phyloP scores from a whole-genome alignment of 306 rosid species.

The Trifolium fragiferum region DNA sequence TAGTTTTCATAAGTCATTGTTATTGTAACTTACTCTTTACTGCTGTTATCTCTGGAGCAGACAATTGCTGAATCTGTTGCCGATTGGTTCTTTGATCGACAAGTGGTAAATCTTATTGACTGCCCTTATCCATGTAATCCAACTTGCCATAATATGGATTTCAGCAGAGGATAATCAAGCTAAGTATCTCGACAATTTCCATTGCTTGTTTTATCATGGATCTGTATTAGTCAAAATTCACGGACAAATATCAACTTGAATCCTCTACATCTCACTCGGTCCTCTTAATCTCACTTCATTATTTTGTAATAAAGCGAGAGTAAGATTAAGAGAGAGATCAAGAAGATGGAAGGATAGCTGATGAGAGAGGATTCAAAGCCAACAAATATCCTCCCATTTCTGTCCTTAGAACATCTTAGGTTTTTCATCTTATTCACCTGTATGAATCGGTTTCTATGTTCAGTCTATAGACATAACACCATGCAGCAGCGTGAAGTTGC shows the following conservation, averaged over 20 bases:
- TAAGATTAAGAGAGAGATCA: not conserved
- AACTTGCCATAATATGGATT: constrained; percentile 73
- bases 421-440: constrained; percentile 26
- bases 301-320: not conserved
- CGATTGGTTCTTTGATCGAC: constrained; percentile 78
- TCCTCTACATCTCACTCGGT: not conserved
- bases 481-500: constrained; percentile 33
- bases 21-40: constrained; percentile 28
- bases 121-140: constrained; percentile 94
- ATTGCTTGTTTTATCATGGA: constrained; percentile 32
- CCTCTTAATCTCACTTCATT: not conserved
- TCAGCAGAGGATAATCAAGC: constrained; percentile 45
- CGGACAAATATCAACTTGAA: constrained; percentile 15
- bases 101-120: constrained; percentile 64
- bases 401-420: too few species aligned
- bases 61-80: constrained; percentile 90
- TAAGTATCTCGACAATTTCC: constrained; percentile 1
- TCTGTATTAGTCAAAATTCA: constrained; percentile 34
- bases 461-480: constrained; percentile 8
- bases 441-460: constrained; percentile 20
- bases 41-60: constrained; percentile 54
- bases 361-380: not conserved
- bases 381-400: not conserved
- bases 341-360: not conserved
- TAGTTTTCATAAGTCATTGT: constrained; percentile 10